phyloP scores from a whole-genome alignment of 75 land plant species.

The Selaginella moellendorffii region DNA sequence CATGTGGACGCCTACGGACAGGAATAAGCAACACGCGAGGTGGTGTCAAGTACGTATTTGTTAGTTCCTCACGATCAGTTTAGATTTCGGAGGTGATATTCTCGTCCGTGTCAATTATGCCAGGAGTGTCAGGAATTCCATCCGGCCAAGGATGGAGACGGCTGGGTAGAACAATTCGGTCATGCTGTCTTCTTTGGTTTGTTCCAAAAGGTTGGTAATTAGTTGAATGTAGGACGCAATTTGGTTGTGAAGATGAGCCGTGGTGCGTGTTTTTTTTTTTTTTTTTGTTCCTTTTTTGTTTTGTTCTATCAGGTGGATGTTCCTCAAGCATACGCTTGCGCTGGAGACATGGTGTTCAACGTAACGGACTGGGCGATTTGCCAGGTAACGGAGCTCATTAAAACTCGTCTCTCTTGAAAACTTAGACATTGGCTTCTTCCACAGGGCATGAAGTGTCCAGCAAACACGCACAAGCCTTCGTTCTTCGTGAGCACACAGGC shows the following conservation, averaged over 20 bases:
- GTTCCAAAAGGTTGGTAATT: constrained; percentile 56
- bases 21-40: constrained; percentile 61
- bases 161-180: constrained; percentile 88
- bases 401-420: background rate
- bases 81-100: too few species aligned
- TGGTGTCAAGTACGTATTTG: constrained; percentile 74
- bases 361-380: constrained; percentile 90
- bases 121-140: constrained; percentile 93
- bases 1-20: constrained; percentile 53
- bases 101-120: constrained; percentile 2
- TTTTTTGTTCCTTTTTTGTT: constrained; percentile 2
- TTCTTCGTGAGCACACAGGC: constrained; percentile 60
- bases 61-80: background rate
- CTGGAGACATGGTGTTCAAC: constrained; percentile 68
- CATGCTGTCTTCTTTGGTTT: constrained; percentile 74
- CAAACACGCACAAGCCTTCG: constrained; percentile 76
- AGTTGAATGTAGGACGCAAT: background rate
- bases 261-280: background rate
- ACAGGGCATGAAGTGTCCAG: constrained; percentile 93
- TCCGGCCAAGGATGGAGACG: constrained; percentile 97
- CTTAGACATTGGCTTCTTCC: background rate
- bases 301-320: constrained; percentile 41
- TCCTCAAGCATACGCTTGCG: constrained; percentile 82
- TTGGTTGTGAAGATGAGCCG: background rate
- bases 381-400: constrained; percentile 39